Evolutionary conservation across 352 stramenopile genomes (phyloP).

Genomic region (Globisporangium uncinulatum): DNA sequence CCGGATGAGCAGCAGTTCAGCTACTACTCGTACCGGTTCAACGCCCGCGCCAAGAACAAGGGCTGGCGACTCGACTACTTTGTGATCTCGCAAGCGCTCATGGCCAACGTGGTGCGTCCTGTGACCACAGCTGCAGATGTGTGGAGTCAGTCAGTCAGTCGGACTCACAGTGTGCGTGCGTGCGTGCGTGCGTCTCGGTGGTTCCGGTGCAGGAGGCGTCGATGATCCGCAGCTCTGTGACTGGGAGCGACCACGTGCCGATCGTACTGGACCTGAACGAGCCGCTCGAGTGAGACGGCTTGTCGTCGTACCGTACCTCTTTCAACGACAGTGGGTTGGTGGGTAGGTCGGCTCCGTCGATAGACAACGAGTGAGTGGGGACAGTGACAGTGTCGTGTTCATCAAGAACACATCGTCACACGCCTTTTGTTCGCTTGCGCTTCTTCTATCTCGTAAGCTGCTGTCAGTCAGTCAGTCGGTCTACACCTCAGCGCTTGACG

Average conservation of each 20-base stretch:
- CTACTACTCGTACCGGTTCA: conserved; percentile 82
- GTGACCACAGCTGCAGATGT: not conserved
- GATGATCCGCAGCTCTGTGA: conserved; percentile 55
- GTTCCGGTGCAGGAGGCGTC: conserved; percentile 28
- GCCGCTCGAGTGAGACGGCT: conserved; percentile 4
- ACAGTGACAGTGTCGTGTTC: too few species aligned
- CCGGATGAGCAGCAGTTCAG: conserved; percentile 63
- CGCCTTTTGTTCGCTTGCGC: too few species aligned
- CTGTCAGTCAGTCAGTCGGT: not conserved
- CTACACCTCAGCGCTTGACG: not conserved
- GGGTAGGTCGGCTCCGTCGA: too few species aligned
- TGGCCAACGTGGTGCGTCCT: conserved; percentile 51
- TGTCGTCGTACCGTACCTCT: not conserved
- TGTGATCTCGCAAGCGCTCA: conserved; percentile 55
- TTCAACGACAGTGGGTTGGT: not conserved
- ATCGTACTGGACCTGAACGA: conserved; percentile 55
- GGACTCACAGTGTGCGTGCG: not conserved
- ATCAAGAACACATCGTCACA: too few species aligned
- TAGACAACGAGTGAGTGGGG: too few species aligned
- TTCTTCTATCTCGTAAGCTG: too few species aligned
- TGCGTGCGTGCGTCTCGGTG: too few species aligned
- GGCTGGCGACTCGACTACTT: conserved; percentile 87
- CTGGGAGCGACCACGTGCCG: conserved; percentile 75
- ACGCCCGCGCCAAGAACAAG: conserved; percentile 75
- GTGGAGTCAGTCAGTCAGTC: not conserved